Conservation (phyloP, 345 rosid species). For the Lumnitzera racemosa region DNA sequence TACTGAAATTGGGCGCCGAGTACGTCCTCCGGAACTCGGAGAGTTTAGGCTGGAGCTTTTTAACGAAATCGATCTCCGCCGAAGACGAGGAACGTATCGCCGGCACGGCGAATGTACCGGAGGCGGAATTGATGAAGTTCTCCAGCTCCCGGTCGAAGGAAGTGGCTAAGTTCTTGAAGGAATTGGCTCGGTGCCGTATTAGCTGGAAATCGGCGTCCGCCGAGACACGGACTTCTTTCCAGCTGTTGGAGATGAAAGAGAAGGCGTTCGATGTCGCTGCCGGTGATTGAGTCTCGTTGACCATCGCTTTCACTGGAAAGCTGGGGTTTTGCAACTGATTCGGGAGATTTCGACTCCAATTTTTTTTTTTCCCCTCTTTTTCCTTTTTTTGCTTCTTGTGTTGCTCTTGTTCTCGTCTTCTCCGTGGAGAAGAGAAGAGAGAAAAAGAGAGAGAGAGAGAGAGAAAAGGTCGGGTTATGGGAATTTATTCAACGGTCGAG, state of each 20-base stretch:
- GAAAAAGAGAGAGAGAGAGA: not conserved
- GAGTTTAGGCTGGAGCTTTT: constrained; percentile 82
- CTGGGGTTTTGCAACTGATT: not conserved
- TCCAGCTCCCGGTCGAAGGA: constrained; percentile 85
- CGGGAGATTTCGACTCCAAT: no score
- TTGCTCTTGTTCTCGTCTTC: not conserved
- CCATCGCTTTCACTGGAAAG: constrained; percentile 25
- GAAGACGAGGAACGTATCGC: constrained; percentile 30
- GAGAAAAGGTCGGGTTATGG: no score
- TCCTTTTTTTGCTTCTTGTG: no score
- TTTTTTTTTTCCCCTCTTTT: no score
- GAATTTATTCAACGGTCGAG: not conserved
- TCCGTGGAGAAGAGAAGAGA: not conserved
- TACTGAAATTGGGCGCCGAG: constrained; percentile 85
- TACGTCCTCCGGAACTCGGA: constrained; percentile 87
- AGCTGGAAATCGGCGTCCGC: constrained; percentile 90
- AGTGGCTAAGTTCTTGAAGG: constrained; percentile 76
- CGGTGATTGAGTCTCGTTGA: constrained; percentile 24
- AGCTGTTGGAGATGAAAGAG: constrained; percentile 74
- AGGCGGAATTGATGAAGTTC: constrained; percentile 67
- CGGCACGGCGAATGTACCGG: constrained; percentile 41
- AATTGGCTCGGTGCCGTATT: constrained; percentile 76
- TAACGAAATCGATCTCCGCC: constrained; percentile 69
- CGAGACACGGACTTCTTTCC: constrained; percentile 87
- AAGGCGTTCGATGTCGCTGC: constrained; percentile 49